Percentiles rank a stretch among this genome's conserved stretches.
Conservation (phyloP, 352 stramenopile genomes). For the Pythium vanterpoolii region DNA sequence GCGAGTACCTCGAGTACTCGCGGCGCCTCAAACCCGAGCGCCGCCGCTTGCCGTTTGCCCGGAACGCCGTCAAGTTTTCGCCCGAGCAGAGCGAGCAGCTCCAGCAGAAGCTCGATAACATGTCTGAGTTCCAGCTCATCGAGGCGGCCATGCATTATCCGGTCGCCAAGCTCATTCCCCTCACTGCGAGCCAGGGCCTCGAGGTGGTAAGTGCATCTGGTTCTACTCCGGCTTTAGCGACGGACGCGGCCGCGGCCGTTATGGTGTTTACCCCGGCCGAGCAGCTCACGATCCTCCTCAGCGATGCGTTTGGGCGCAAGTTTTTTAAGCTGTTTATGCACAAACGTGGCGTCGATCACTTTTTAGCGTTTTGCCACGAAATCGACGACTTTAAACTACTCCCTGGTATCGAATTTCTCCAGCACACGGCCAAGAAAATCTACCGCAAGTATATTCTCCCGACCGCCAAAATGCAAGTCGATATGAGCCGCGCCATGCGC, state of each 20-base stretch:
- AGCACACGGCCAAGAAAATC: conserved; percentile 84
- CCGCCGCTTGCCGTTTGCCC: conserved; percentile 2
- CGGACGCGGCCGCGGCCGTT: background rate
- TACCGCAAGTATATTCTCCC: conserved; percentile 83
- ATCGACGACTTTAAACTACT: conserved; percentile 79
- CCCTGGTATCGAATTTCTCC: conserved; percentile 77
- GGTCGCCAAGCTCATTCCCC: conserved; percentile 67
- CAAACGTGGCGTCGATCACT: conserved; percentile 54
- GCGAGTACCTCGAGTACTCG: conserved; percentile 70
- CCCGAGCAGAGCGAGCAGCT: conserved; percentile 45
- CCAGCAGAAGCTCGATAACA: conserved; percentile 50
- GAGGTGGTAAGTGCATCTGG: too few species aligned
- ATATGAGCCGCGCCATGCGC: conserved; percentile 81
- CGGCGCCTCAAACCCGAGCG: conserved; percentile 30
- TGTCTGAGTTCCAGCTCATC: conserved; percentile 73
- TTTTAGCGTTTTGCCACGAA: conserved; percentile 74
- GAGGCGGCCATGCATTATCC: conserved; percentile 69
- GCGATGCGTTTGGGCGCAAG: conserved; percentile 61
- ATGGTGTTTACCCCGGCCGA: conserved; percentile 41
- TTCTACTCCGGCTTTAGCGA: background rate
- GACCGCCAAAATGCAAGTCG: conserved; percentile 70
- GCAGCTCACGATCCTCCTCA: conserved; percentile 42
- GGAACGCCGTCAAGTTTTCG: conserved; percentile 22
- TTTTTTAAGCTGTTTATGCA: conserved; percentile 79
- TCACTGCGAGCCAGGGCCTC: conserved; percentile 7